Percentiles rank a stretch among this genome's conserved stretches.
These are phyloP conservation scores for Populus nigra DNA, from an alignment of 345 rosid species.

Conservation along the genomic window DNA sequence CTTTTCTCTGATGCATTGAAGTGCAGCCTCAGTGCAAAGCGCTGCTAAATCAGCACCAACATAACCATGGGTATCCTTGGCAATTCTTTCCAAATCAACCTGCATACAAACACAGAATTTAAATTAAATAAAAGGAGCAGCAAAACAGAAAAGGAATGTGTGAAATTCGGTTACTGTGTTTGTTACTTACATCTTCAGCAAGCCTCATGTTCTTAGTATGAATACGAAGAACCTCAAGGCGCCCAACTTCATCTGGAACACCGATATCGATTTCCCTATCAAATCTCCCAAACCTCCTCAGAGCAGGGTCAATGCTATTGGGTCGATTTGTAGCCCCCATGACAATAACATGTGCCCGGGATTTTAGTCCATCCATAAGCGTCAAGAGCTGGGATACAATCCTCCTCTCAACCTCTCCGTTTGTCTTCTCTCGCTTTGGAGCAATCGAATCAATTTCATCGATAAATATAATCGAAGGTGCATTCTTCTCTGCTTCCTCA, in stretches of 20 bases:
- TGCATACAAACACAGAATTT: slow-evolving; percentile 21
- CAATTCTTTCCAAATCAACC: slow-evolving; percentile 90
- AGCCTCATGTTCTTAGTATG: slow-evolving; percentile 99
- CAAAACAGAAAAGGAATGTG: background rate
- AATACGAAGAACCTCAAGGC: slow-evolving; percentile 95
- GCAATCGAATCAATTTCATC: slow-evolving; percentile 97
- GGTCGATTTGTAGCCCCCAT: slow-evolving; percentile 99
- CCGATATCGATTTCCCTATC: slow-evolving; percentile 95
- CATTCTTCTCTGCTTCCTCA: slow-evolving; percentile 96
- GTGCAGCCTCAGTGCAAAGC: slow-evolving; percentile 93
- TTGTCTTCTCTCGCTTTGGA: slow-evolving; percentile 91
- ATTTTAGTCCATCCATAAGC: slow-evolving; percentile 91
- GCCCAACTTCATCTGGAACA: slow-evolving; percentile 97
- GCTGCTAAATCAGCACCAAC: slow-evolving; percentile 99
- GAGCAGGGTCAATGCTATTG: slow-evolving; percentile 89
- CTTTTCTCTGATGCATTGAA: slow-evolving; percentile 96
- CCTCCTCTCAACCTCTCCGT: slow-evolving; percentile 97
- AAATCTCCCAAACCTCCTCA: slow-evolving; percentile 92
- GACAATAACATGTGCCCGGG: slow-evolving; percentile 91
- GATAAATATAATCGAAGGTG: slow-evolving; percentile 90
- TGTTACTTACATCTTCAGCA: slow-evolving; percentile 66
- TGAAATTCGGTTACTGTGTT: background rate
- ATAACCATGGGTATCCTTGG: slow-evolving; percentile 92
- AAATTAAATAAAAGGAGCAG: background rate
- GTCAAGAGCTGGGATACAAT: slow-evolving; percentile 93